Base-by-base conservation (phyloP, 352 stramenopile species). In the Phytophthora tubulina region DNA sequence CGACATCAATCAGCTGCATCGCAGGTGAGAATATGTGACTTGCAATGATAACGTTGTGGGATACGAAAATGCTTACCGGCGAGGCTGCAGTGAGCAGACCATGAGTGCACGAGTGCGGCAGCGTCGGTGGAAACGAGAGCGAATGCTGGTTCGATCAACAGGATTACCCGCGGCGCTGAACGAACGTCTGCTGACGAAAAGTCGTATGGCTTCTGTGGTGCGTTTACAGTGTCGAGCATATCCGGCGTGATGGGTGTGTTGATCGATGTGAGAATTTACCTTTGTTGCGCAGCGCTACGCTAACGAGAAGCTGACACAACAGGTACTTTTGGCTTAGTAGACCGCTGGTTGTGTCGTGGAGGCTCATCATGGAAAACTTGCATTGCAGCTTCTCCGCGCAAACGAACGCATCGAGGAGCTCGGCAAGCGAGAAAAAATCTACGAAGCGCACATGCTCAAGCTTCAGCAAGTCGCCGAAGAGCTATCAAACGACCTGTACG, bases 221-320 rank as follows among this genome's bases (percentile, higher is more conserved):
- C 36, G 69, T 55, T 38, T 8, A 27, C 53, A 30, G 14, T 31
- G 35, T 21, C 11, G 27, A 63, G 27, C 27, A 53, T 39, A 30
- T 3, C 39, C 38, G 11, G 3, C 31, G 10, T 32, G 7, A 45
- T 36, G 6, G 4, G 33, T 53, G 35, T 31, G 15, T 32, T 63
- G 2, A 48, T 39, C 57, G 30, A 63, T 53, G 51, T 57, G 52
- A 9, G 11, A 33, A 31, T 30, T 79, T n/a, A 1, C 11, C 3
- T 44, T 71, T 59, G n/a, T 61, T 48, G 15, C 48, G 30, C 51
- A 93, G 85, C 75, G 80, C 75, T 72, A 67, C 48, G 73, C 67
- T 6, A 91, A 90, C 46, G 66, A 86, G 55, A 91, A 88, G 63
- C 68, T 93, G 30, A 90, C 81, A 31, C 73, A 91, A 52, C 83